Conservation (phyloP, 1,284 basidiomycete genomes). For the Fomes fomentarius region DNA sequence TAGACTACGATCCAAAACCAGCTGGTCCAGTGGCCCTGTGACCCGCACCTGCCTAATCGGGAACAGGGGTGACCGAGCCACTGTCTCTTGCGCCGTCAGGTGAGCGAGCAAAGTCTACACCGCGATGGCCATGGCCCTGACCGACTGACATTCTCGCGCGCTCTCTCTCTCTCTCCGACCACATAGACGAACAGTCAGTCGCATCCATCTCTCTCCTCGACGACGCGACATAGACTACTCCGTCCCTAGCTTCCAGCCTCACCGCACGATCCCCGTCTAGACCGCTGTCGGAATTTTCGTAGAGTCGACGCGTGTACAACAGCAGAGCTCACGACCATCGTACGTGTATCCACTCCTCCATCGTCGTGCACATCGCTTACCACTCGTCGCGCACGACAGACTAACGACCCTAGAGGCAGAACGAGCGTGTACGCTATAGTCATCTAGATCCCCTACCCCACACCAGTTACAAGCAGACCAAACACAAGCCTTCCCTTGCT, state of each 20-base stretch:
- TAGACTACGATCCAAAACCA: constrained; percentile 12
- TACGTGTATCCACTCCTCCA: constrained; percentile 10
- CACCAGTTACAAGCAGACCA: constrained; percentile 10
- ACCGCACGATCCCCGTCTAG: constrained; percentile 26
- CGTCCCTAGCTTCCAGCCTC: constrained; percentile 12
- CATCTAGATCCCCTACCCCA: constrained; percentile 21
- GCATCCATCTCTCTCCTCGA: constrained; percentile 12
- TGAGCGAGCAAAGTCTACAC: constrained; percentile 22
- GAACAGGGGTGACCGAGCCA: constrained; percentile 28
- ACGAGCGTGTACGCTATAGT: constrained; percentile 26
- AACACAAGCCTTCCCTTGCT: no score
- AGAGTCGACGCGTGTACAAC: constrained; percentile 29
- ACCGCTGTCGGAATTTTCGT: constrained; percentile 24
- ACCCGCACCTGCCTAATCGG: constrained; percentile 24
- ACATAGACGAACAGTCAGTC: constrained; percentile 24
- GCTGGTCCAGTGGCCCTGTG: constrained; percentile 20
- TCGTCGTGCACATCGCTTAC: constrained; percentile 10
- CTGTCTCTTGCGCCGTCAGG: constrained; percentile 25
- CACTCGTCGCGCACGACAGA: constrained; percentile 15
- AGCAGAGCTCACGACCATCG: constrained; percentile 25
- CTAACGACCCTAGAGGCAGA: constrained; percentile 30
- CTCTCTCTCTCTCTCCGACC: constrained; percentile 12
- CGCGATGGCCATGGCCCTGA: constrained; percentile 18
- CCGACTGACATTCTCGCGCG: constrained; percentile 6
- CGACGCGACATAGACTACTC: constrained; percentile 10